Evolutionary conservation across 768 basidiomycete genomes (phyloP).

Genomic region (Mrakia gelida): DNA sequence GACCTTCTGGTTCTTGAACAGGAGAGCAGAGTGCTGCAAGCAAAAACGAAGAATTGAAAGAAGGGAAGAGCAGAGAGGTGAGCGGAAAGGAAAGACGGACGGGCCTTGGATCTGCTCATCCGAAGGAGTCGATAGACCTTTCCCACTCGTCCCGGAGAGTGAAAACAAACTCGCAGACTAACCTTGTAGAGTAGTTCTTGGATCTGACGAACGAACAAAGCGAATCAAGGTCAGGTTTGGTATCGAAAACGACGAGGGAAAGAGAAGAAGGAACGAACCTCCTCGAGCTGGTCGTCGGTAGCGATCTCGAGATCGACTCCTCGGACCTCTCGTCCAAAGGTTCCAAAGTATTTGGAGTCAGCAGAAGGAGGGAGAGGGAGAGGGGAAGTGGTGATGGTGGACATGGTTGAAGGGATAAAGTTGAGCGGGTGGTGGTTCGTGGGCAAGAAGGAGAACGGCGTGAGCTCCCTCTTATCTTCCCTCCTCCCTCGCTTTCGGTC

Average conservation of each 20-base stretch:
- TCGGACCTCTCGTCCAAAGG: constrained; percentile 73
- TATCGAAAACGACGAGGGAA: background rate
- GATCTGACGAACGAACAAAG: constrained; percentile 50
- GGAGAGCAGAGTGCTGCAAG: constrained; percentile 58
- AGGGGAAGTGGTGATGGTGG: constrained; percentile 41
- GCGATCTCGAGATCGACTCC: constrained; percentile 62
- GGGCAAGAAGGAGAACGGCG: background rate
- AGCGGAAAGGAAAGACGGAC: background rate
- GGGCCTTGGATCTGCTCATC: background rate
- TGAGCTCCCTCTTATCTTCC: background rate
- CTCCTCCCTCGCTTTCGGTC: too few species aligned
- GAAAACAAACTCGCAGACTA: constrained; percentile 30
- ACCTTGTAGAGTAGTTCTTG: constrained; percentile 74
- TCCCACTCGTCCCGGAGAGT: background rate
- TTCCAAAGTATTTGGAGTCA: constrained; percentile 59
- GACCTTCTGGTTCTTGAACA: constrained; percentile 66
- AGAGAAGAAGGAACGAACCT: constrained; percentile 1
- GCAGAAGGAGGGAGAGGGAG: constrained; percentile 70
- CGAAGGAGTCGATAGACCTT: background rate
- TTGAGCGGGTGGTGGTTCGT: background rate
- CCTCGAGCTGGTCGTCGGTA: constrained; percentile 54
- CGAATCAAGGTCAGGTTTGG: too few species aligned
- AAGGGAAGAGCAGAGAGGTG: background rate
- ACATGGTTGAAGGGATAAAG: background rate
- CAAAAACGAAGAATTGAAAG: background rate